Evolutionary conservation across 2,329 filamentous ascomycete genomes (phyloP).

Genomic region (Coniella lustricola): DNA sequence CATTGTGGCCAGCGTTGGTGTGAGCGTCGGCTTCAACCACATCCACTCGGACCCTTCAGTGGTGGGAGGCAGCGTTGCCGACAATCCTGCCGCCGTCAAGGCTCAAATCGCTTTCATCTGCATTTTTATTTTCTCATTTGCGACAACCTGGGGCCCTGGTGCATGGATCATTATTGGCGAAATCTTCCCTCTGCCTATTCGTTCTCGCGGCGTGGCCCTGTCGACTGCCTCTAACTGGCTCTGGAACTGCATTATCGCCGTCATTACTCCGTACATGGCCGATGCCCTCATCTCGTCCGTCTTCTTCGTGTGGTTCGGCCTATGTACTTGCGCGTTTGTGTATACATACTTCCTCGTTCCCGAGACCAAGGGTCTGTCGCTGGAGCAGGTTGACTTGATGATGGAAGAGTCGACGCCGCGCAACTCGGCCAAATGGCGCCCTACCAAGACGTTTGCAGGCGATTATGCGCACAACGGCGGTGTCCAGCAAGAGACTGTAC

Average conservation of each 20-base stretch:
- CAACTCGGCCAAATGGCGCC: constrained; percentile 26
- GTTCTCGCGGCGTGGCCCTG: constrained; percentile 62
- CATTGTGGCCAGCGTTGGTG: constrained; percentile 56
- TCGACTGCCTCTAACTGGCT: constrained; percentile 70
- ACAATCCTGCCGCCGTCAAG: constrained; percentile 29
- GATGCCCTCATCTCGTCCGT: constrained; percentile 36
- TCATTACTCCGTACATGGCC: constrained; percentile 66
- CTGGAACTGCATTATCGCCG: constrained; percentile 55
- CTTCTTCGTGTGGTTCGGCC: constrained; percentile 57
- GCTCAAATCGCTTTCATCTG: constrained; percentile 69
- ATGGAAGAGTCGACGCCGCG: constrained; percentile 41
- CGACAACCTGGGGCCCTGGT: constrained; percentile 60
- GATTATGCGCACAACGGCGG: constrained; percentile 22
- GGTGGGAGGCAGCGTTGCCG: constrained; percentile 35
- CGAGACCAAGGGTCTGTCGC: constrained; percentile 66
- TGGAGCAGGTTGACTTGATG: constrained; percentile 67
- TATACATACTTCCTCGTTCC: constrained; percentile 57
- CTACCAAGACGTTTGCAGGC: constrained; percentile 27
- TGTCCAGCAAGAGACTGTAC: background rate
- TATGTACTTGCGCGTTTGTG: constrained; percentile 47
- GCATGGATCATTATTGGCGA: constrained; percentile 67
- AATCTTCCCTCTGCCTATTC: constrained; percentile 68
- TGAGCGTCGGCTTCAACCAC: constrained; percentile 23
- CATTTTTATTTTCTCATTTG: constrained; percentile 77
- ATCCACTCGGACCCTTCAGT: constrained; percentile 20